Evolutionary conservation across 2,329 filamentous ascomycete species (phyloP), one percentile per base, ranked within the genome.

Genomic region (Piedraia hortae): DNA sequence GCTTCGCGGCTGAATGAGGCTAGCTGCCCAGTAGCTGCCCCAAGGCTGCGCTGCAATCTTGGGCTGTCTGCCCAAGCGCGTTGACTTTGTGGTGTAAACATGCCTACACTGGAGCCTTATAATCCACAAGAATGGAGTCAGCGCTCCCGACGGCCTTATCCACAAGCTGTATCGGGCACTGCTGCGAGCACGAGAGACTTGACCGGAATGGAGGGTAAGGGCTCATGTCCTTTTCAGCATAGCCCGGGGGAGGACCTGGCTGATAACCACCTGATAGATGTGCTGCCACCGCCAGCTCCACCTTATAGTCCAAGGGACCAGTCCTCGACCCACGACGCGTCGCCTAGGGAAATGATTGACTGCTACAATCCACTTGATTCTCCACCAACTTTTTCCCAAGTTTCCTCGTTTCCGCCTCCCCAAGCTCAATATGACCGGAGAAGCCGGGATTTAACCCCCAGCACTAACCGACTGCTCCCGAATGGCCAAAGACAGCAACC

Each of bases 111-210:
- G 36, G 35, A 39, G 21, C 44, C 50, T 1, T 56, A 56, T 40
- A 54, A 54, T 33, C 51, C 52, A 16, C 47, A 48, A 33, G 50
- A 54, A 45, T 56, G 51, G 52, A 43, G 39, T 31, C 42, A 46
- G 27, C 43, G 19, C 20, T 14, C 37, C 9, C 39, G 42, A 21
- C 34, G 43, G 5, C 41, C 42, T 26, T 49, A 46, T 12, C 36
- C 36, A 17, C 37, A 42, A 23, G 44, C 40, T 34, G 32, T 39
- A 4, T 42, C 38, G 28, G 18, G 24, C 24, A 36, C 11, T 8
- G 3, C 35, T 34, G 17, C 29, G 22, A 40, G 42, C 17, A 39
- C 44, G 10, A 32, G 39, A 24, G 47, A 52, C 14, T 29, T 46
- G 5, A 51, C 48, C 10, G 52, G 47, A 23, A 54, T 52, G 50